Evolutionary conservation across 768 basidiomycete species (phyloP).

Genomic region (Clitopilus hobsonii): DNA sequence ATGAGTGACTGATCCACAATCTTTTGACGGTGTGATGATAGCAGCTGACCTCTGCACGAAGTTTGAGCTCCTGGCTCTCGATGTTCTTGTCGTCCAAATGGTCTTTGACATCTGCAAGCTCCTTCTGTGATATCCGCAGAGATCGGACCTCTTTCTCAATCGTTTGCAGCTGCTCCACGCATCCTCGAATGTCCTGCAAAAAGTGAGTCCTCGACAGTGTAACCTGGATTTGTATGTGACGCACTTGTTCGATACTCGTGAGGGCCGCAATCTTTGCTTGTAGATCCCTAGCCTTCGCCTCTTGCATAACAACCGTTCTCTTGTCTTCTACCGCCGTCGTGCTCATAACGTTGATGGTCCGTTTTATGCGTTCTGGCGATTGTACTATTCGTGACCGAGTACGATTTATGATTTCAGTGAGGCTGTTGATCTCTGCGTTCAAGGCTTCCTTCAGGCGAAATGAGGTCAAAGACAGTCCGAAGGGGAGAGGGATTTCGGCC

Average conservation of each 20-base stretch:
- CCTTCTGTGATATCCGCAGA: slow-evolving; percentile 63
- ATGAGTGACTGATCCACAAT: slow-evolving; percentile 1
- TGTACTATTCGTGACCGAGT: slow-evolving; percentile 79
- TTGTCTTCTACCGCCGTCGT: slow-evolving; percentile 67
- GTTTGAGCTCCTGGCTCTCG: slow-evolving; percentile 63
- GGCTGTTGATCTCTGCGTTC: slow-evolving; percentile 52
- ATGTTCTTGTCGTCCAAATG: slow-evolving; percentile 69
- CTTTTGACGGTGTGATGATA: not conserved
- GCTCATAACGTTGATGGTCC: slow-evolving; percentile 76
- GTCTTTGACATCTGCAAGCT: slow-evolving; percentile 63
- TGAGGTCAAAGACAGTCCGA: not conserved
- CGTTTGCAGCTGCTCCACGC: slow-evolving; percentile 71
- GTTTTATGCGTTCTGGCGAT: slow-evolving; percentile 85
- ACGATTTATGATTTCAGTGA: slow-evolving; percentile 57
- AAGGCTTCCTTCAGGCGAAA: slow-evolving; percentile 46
- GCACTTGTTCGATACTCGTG: slow-evolving; percentile 73
- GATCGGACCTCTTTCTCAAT: slow-evolving; percentile 63
- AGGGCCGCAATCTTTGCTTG: slow-evolving; percentile 70
- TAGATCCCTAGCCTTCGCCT: slow-evolving; percentile 74
- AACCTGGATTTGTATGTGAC: not conserved
- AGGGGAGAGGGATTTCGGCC: slow-evolving; percentile 7
- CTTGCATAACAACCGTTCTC: slow-evolving; percentile 54
- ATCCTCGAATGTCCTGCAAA: slow-evolving; percentile 62
- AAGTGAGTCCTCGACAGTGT: slow-evolving; percentile 2
- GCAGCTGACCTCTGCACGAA: slow-evolving; percentile 58